A percentile compares a stretch with the other conserved stretches of the same genome.
Conservation (phyloP, 352 stramenopile genomes). For the Phytophthora crassamura region DNA sequence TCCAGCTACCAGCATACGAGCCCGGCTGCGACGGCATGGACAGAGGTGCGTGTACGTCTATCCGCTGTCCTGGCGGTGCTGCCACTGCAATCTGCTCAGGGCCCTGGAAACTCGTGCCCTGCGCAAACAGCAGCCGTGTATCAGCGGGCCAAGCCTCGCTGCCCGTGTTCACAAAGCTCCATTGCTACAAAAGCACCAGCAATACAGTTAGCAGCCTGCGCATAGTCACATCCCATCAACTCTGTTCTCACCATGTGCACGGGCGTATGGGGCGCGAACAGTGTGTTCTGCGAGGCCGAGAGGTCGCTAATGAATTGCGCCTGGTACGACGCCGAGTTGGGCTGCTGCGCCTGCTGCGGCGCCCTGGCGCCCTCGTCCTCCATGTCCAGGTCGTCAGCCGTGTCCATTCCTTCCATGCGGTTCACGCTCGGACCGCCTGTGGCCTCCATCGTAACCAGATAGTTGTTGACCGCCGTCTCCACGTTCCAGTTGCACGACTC, state of each 20-base stretch:
- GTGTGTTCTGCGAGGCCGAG: slow-evolving; percentile 56
- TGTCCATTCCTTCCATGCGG: slow-evolving; percentile 37
- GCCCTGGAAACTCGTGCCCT: slow-evolving; percentile 69
- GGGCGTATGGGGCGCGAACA: slow-evolving; percentile 53
- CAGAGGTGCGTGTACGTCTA: slow-evolving; percentile 69
- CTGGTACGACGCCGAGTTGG: slow-evolving; percentile 41
- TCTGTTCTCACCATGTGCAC: slow-evolving; percentile 63
- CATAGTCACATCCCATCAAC: background rate
- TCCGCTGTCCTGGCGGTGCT: slow-evolving; percentile 47
- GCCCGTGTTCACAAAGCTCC: slow-evolving; percentile 81
- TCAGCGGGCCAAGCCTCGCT: slow-evolving; percentile 58
- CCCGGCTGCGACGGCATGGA: slow-evolving; percentile 63
- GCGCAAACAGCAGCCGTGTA: slow-evolving; percentile 69
- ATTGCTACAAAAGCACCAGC: slow-evolving; percentile 49
- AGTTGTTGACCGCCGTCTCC: slow-evolving; percentile 85
- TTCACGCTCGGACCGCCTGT: slow-evolving; percentile 19
- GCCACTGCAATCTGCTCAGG: slow-evolving; percentile 63
- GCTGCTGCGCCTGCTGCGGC: slow-evolving; percentile 12
- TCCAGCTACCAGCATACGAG: slow-evolving; percentile 80
- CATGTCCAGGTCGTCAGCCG: slow-evolving; percentile 61
- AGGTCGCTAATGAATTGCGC: slow-evolving; percentile 77
- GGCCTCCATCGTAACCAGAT: slow-evolving; percentile 72
- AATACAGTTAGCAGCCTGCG: background rate
- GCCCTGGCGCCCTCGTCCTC: slow-evolving; percentile 43
- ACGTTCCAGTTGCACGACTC: slow-evolving; percentile 92